Percentiles rank a stretch among this genome's conserved stretches.
Conservation (phyloP, 2,329 filamentous ascomycete genomes). For the Xylariaceae sp. region DNA sequence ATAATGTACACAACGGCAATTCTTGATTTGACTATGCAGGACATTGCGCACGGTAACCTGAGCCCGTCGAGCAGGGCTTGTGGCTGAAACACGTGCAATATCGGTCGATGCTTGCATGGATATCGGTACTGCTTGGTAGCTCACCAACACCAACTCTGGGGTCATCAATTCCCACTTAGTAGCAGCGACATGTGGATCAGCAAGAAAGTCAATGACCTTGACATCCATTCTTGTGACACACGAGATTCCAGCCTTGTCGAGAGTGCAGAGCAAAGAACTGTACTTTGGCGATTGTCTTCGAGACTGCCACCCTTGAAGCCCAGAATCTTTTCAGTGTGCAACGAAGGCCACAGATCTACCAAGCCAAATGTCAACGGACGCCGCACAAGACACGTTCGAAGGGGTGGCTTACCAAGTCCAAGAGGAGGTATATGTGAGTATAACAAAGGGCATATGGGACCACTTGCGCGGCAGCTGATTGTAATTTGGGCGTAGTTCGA, state of each 20-base stretch:
- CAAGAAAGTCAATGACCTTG: slow-evolving; percentile 2
- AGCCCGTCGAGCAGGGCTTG: too few species aligned
- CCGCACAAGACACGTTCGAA: slow-evolving; percentile 27
- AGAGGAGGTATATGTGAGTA: slow-evolving; percentile 36
- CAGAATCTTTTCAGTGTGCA: neutral
- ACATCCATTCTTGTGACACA: neutral
- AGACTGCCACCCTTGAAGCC: neutral
- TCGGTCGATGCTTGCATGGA: too few species aligned
- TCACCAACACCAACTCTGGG: too few species aligned
- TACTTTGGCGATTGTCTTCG: neutral
- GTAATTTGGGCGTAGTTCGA: slow-evolving; percentile 43
- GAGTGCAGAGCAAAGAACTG: neutral
- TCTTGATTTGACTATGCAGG: too few species aligned
- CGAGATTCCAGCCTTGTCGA: neutral
- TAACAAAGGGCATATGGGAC: neutral
- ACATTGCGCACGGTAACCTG: too few species aligned
- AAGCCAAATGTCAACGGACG: slow-evolving; percentile 6
- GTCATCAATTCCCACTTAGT: neutral
- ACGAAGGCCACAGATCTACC: neutral
- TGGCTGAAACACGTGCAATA: too few species aligned
- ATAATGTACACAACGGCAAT: too few species aligned
- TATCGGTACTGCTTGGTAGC: too few species aligned
- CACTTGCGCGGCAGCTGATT: neutral
- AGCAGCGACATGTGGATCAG: neutral
- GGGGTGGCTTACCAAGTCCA: slow-evolving; percentile 40